Percentiles rank a stretch among this genome's conserved stretches.
Evolutionary conservation across 352 stramenopile genomes (phyloP).

Genomic region (Pythium aphanidermatum): DNA sequence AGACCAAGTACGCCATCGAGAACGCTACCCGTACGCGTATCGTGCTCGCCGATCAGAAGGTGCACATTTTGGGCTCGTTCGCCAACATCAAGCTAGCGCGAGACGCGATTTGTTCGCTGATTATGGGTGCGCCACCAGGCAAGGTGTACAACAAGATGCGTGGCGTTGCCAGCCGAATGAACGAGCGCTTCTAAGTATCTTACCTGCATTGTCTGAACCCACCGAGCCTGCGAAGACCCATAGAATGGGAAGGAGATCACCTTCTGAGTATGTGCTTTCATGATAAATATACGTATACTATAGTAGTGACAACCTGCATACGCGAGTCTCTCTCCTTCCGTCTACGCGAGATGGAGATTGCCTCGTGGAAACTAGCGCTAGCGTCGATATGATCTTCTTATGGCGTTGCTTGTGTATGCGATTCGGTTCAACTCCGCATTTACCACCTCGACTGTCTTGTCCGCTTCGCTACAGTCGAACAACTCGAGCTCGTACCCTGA

Average conservation of each 20-base stretch:
- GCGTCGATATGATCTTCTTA: slow-evolving; percentile 14
- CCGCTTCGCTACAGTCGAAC: slow-evolving; percentile 74
- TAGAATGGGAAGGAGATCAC: background rate
- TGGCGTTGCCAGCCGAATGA: slow-evolving; percentile 98
- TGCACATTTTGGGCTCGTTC: slow-evolving; percentile 98
- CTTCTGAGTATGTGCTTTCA: slow-evolving; percentile 14
- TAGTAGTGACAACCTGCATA: slow-evolving; percentile 17
- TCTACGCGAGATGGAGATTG: no score
- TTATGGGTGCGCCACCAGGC: slow-evolving; percentile 96
- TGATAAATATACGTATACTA: slow-evolving; percentile 62
- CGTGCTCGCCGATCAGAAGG: slow-evolving; percentile 97
- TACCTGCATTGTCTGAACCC: slow-evolving; percentile 1
- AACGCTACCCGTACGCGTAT: slow-evolving; percentile 99
- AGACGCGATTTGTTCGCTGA: slow-evolving; percentile 85
- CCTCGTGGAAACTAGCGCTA: no score
- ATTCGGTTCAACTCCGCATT: slow-evolving; percentile 70
- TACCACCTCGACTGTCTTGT: slow-evolving; percentile 70
- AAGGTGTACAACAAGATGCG: slow-evolving; percentile 99
- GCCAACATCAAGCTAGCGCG: slow-evolving; percentile 98
- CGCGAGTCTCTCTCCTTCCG: no score
- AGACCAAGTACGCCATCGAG: slow-evolving; percentile 99
- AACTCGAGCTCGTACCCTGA: slow-evolving; percentile 60
- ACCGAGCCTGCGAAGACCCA: background rate
- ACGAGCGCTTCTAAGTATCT: slow-evolving; percentile 89
- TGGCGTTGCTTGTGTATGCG: slow-evolving; percentile 28